Conservation (phyloP, 1,284 basidiomycete genomes). For the Austroboletus olivaceoglutinosus region DNA sequence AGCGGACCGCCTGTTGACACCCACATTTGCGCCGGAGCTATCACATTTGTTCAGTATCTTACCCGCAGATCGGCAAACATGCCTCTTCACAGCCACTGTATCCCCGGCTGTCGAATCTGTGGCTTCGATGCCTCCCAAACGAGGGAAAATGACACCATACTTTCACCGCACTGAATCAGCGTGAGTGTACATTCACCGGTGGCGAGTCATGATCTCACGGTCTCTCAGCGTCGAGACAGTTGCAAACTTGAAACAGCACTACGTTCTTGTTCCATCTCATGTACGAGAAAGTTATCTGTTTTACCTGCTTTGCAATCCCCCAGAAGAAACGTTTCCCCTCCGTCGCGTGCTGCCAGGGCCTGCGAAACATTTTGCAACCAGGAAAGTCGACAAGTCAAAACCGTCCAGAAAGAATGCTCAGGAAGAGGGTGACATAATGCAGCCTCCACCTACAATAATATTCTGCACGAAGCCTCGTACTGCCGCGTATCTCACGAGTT, state of each 20-base stretch:
- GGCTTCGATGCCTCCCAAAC: slow-evolving; percentile 69
- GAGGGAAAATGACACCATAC: slow-evolving; percentile 86
- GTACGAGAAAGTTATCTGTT: slow-evolving; percentile 93
- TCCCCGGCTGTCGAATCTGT: slow-evolving; percentile 85
- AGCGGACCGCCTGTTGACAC: slow-evolving; percentile 89
- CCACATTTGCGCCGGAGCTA: slow-evolving; percentile 88
- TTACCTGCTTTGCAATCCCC: slow-evolving; percentile 86
- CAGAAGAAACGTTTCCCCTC: slow-evolving; percentile 69
- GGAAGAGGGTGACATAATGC: slow-evolving; percentile 54
- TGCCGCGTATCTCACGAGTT: slow-evolving; percentile 83
- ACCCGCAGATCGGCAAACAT: slow-evolving; percentile 88
- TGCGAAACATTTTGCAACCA: slow-evolving; percentile 27
- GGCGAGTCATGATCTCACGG: slow-evolving; percentile 4
- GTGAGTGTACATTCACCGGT: slow-evolving; percentile 45
- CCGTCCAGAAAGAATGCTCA: slow-evolving; percentile 33
- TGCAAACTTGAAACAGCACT: slow-evolving; percentile 81
- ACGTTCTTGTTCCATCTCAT: slow-evolving; percentile 93
- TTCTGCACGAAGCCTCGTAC: slow-evolving; percentile 89
- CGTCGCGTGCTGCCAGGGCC: slow-evolving; percentile 59
- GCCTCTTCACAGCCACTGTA: slow-evolving; percentile 95
- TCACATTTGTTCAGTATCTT: slow-evolving; percentile 76
- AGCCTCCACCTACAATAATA: slow-evolving; percentile 91
- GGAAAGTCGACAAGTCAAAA: slow-evolving; percentile 36
- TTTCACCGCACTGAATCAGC: slow-evolving; percentile 78
- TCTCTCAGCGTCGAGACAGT: slow-evolving; percentile 78